These are phyloP conservation scores for Hanseniaspora osmophila DNA, from an alignment of 805 yeast species.

Conservation along the genomic window DNA sequence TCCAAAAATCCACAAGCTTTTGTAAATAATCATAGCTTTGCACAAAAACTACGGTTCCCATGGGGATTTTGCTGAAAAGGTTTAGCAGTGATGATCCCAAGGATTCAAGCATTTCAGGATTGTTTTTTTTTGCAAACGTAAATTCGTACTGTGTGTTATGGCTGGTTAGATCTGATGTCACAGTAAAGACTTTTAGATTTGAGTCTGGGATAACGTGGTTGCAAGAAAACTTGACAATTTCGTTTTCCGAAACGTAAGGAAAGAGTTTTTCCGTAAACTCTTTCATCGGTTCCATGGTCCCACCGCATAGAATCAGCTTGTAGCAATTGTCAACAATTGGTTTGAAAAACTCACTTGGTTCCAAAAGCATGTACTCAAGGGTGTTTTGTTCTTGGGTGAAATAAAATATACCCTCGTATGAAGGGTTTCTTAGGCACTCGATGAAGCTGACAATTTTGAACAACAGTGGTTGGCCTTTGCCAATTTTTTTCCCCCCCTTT, in stretches of 20 bases:
- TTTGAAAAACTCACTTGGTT: constrained; percentile 59
- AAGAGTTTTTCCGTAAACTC: constrained; percentile 57
- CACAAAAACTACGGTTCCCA: constrained; percentile 68
- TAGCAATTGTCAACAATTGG: constrained; percentile 49
- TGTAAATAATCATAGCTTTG: constrained; percentile 71
- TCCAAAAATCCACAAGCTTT: constrained; percentile 42
- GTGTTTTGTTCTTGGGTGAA: constrained; percentile 33
- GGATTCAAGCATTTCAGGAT: constrained; percentile 28
- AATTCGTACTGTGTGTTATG: constrained; percentile 35
- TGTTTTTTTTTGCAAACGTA: constrained; percentile 50
- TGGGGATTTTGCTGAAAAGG: constrained; percentile 37
- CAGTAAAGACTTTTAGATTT: constrained; percentile 48
- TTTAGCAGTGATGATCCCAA: constrained; percentile 37
- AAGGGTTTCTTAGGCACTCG: constrained; percentile 49
- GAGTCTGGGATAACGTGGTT: constrained; percentile 70
- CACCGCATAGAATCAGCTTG: constrained; percentile 78
- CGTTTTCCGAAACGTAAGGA: constrained; percentile 34
- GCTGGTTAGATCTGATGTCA: constrained; percentile 20
- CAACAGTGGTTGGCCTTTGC: constrained; percentile 34
- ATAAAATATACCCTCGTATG: constrained; percentile 66
- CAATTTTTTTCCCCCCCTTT: too few species aligned
- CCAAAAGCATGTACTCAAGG: constrained; percentile 60
- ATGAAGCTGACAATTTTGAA: constrained; percentile 56
- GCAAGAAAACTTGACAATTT: constrained; percentile 49
- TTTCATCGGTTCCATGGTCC: constrained; percentile 83